These are phyloP conservation scores for Trichosporon sp. DNA, from an alignment of 1,284 basidiomycete genomes.

Conservation along the genomic window DNA sequence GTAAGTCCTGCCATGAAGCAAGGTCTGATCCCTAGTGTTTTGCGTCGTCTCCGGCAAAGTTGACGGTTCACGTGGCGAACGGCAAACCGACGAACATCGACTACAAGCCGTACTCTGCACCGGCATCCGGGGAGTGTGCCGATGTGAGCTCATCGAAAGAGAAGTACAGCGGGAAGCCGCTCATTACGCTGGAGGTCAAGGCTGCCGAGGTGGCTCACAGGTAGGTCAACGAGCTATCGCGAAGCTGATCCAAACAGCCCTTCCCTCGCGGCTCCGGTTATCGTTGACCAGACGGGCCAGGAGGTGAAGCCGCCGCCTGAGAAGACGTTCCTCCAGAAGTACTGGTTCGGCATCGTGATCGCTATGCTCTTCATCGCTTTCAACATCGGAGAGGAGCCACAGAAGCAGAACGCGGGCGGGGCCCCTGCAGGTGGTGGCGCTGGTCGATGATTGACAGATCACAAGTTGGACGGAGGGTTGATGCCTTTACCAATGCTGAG, in stretches of 20 bases:
- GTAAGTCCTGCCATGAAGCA: neutral
- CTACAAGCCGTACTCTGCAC: constrained; percentile 8
- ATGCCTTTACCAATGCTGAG: neutral
- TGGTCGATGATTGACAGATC: neutral
- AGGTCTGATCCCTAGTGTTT: constrained; percentile 7
- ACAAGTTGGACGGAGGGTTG: neutral
- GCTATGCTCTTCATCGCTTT: constrained; percentile 50
- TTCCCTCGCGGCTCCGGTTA: constrained; percentile 56
- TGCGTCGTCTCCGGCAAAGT: neutral
- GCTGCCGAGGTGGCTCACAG: neutral
- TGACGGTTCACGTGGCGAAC: constrained; percentile 6
- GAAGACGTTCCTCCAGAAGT: constrained; percentile 77
- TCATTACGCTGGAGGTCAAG: neutral
- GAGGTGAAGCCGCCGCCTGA: constrained; percentile 59
- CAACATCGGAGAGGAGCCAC: constrained; percentile 28
- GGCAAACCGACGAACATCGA: constrained; percentile 8
- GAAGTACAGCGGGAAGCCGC: neutral
- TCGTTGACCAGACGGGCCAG: constrained; percentile 60
- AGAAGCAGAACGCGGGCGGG: neutral
- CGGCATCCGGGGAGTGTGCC: neutral
- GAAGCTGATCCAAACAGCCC: constrained; percentile 10
- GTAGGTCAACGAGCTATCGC: neutral
- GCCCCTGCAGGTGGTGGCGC: neutral
- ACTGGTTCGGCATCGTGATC: constrained; percentile 73
- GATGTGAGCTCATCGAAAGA: neutral